phyloP scores from a whole-genome alignment of 2,329 filamentous ascomycete species.

The Fusarium nygamai region DNA sequence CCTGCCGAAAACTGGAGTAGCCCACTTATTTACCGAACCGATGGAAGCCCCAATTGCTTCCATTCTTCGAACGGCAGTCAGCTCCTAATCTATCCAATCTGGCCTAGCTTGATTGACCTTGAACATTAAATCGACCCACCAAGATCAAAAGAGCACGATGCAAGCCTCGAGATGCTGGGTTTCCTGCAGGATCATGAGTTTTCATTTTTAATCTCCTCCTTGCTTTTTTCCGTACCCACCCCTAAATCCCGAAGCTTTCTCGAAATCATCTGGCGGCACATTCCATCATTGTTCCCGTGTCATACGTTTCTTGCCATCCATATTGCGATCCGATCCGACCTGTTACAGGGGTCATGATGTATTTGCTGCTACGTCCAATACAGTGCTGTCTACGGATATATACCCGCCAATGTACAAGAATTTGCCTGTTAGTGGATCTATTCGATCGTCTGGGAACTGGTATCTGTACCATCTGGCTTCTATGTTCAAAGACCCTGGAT shows the following conservation, averaged over 20 bases:
- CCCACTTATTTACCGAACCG: conserved; percentile 6
- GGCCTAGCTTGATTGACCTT: conserved; percentile 19
- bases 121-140: conserved; percentile 21
- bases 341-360: conserved; percentile 20
- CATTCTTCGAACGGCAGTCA: conserved; percentile 13
- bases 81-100: conserved; percentile 21
- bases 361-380: conserved; percentile 15
- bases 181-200: conserved; percentile 18
- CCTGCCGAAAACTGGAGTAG: neutral
- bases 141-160: neutral
- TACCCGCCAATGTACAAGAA: conserved; percentile 15
- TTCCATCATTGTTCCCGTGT: conserved; percentile 30
- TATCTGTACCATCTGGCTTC: conserved; percentile 1
- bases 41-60: conserved; percentile 23
- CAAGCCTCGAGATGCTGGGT: conserved; percentile 2
- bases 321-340: conserved; percentile 7
- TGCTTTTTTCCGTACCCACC: conserved; percentile 1
- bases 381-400: conserved; percentile 10
- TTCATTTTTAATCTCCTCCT: conserved; percentile 10
- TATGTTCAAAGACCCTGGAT: neutral
- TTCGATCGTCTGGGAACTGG: conserved; percentile 1
- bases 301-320: conserved; percentile 36
- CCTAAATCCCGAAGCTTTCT: conserved; percentile 4
- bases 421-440: conserved; percentile 16
- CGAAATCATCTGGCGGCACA: conserved; percentile 16